These are phyloP conservation scores for Pezicula radicicola DNA, from an alignment of 2,329 filamentous ascomycete genomes.

Conservation along the genomic window DNA sequence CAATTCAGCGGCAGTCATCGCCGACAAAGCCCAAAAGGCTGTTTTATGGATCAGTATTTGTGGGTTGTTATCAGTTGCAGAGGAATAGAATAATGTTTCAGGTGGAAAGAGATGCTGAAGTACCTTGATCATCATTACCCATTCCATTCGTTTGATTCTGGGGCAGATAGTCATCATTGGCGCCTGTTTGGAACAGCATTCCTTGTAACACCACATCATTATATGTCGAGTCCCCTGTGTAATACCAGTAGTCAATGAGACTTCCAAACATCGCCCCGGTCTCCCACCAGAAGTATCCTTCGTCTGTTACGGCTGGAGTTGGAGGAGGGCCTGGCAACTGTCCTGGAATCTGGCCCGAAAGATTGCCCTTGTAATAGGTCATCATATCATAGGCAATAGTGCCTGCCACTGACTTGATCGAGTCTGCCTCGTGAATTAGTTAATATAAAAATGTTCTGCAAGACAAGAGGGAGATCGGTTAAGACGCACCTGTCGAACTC, in stretches of 20 bases:
- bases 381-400: slow-evolving; percentile 44
- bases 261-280: slow-evolving; percentile 56
- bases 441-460: no score
- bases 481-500: no score
- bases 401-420: slow-evolving; percentile 24
- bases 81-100: no score
- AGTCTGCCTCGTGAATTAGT: slow-evolving; percentile 12
- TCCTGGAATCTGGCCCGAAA: slow-evolving; percentile 43
- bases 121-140: slow-evolving; percentile 65
- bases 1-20: slow-evolving; percentile 67
- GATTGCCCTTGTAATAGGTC: slow-evolving; percentile 44
- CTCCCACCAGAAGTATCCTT: slow-evolving; percentile 24
- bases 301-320: no score
- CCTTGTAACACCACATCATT: slow-evolving; percentile 51
- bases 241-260: slow-evolving; percentile 78
- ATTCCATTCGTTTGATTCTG: slow-evolving; percentile 54
- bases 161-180: slow-evolving; percentile 72
- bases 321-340: slow-evolving; percentile 34
- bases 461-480: no score
- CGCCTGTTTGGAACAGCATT: slow-evolving; percentile 70
- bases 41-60: no score
- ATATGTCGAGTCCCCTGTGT: slow-evolving; percentile 69
- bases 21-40: slow-evolving; percentile 64
- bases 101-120: no score
- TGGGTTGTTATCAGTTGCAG: no score